Evolutionary conservation across 306 rosid genomes (phyloP).

Genomic region (Sechiopsis laciniata): DNA sequence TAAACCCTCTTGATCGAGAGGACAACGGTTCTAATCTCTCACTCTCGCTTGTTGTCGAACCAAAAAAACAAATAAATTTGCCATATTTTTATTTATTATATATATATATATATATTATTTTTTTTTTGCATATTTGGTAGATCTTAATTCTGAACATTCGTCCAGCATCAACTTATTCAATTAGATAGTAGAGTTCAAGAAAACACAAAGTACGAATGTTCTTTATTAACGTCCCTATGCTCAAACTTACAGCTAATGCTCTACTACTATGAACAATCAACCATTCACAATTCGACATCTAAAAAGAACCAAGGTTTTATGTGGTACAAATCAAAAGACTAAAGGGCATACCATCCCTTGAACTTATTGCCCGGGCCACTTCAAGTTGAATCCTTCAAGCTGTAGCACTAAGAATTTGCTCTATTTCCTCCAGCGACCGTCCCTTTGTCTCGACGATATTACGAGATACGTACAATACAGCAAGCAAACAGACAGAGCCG

Average conservation of each 20-base stretch:
- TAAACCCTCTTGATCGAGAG: too few relatives aligned
- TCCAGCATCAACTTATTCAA: not conserved
- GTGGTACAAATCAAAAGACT: conserved; percentile 1
- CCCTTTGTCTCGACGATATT: conserved; percentile 96
- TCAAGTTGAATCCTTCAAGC: conserved; percentile 46
- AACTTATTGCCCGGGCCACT: not conserved
- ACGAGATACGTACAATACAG: conserved; percentile 72
- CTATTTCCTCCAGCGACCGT: conserved; percentile 88
- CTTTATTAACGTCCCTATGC: conserved; percentile 5
- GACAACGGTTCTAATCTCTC: too few relatives aligned
- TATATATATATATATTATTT: too few relatives aligned
- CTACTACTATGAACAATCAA: conserved; percentile 19
- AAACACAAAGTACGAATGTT: not conserved
- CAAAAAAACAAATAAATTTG: too few relatives aligned
- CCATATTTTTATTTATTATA: too few relatives aligned
- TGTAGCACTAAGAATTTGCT: conserved; percentile 59
- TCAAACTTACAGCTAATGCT: not conserved
- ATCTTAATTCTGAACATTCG: not conserved
- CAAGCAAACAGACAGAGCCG: conserved; percentile 63
- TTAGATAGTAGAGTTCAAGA: not conserved
- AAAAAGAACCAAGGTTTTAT: not conserved
- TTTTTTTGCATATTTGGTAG: not conserved
- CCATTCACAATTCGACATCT: not conserved
- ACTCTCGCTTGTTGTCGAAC: too few relatives aligned
- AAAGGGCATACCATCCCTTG: not conserved